A percentile compares a stretch with the other conserved stretches of the same genome.
Conservation (phyloP, 169 alveolate species). For the Babesia divergens region DNA sequence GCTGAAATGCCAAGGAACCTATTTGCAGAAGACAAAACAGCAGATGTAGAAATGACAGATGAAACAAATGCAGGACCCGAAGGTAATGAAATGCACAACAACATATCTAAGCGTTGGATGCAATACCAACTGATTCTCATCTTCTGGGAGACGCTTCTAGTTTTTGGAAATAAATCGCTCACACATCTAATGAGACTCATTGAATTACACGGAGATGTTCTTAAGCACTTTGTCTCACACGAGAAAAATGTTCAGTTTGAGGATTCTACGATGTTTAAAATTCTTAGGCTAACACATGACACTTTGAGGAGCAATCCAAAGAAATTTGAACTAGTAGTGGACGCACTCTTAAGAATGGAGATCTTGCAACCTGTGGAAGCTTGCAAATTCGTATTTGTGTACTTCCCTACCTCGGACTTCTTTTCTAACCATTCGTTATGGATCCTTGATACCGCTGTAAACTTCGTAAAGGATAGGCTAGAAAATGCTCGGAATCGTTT, state of each 20-base stretch:
- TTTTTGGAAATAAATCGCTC: constrained; percentile 54
- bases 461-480: not conserved
- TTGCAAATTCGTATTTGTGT: constrained; percentile 20
- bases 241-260: constrained; percentile 35
- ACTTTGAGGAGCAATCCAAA: constrained; percentile 34
- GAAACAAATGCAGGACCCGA: not conserved
- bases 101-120: constrained; percentile 16
- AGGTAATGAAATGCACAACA: not conserved
- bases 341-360: constrained; percentile 3
- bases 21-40: constrained; percentile 29
- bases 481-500: constrained; percentile 1
- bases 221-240: constrained; percentile 10
- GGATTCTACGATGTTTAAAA: constrained; percentile 24
- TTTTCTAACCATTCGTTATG: constrained; percentile 32
- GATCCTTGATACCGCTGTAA: constrained; percentile 18
- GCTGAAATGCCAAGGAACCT: constrained; percentile 47
- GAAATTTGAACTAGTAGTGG: constrained; percentile 43
- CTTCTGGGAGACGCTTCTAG: constrained; percentile 60
- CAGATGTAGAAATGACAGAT: constrained; percentile 17
- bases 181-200: constrained; percentile 45
- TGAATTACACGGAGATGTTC: constrained; percentile 48
- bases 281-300: constrained; percentile 20
- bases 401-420: constrained; percentile 32
- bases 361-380: constrained; percentile 17
- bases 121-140: constrained; percentile 40